Evolutionary conservation across 2,329 filamentous ascomycete genomes (phyloP).

Genomic region (Aspergillus amoenus): DNA sequence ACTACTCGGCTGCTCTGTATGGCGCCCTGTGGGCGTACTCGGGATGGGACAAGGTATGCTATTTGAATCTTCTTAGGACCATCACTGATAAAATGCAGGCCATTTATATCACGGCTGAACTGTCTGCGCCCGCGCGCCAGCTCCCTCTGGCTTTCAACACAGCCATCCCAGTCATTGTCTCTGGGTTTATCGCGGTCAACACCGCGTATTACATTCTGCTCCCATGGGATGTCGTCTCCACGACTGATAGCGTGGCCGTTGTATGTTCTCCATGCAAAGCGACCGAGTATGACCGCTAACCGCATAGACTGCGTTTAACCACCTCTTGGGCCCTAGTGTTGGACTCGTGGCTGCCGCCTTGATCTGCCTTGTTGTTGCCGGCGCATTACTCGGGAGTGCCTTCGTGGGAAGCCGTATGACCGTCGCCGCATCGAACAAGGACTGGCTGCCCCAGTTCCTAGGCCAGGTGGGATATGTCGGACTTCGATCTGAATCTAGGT

Average conservation of each 20-base stretch:
- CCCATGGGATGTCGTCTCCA: constrained; percentile 17
- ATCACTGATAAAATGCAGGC: background rate
- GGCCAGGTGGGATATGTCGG: constrained; percentile 10
- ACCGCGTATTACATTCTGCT: constrained; percentile 19
- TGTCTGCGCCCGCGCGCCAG: constrained; percentile 17
- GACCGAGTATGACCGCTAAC: background rate
- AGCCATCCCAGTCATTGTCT: constrained; percentile 16
- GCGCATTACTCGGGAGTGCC: constrained; percentile 17
- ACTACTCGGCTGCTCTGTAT: constrained; percentile 19
- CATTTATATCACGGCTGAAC: constrained; percentile 17
- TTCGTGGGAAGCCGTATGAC: constrained; percentile 19
- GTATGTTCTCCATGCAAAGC: background rate
- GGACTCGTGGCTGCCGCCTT: constrained; percentile 12
- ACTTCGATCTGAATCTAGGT: background rate
- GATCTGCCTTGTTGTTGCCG: constrained; percentile 18
- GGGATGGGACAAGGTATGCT: constrained; percentile 19
- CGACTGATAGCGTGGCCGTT: constrained; percentile 19
- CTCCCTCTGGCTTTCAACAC: constrained; percentile 19
- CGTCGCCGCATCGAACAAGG: constrained; percentile 14
- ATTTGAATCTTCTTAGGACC: too few species aligned
- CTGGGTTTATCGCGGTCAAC: constrained; percentile 17
- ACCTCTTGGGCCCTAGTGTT: constrained; percentile 12
- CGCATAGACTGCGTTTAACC: constrained; percentile 13
- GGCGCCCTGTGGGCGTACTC: constrained; percentile 21
- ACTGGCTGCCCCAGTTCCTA: constrained; percentile 17